Evolutionary conservation across 2,329 filamentous ascomycete genomes (phyloP).

Genomic region (Pseudocercospora fuligena): DNA sequence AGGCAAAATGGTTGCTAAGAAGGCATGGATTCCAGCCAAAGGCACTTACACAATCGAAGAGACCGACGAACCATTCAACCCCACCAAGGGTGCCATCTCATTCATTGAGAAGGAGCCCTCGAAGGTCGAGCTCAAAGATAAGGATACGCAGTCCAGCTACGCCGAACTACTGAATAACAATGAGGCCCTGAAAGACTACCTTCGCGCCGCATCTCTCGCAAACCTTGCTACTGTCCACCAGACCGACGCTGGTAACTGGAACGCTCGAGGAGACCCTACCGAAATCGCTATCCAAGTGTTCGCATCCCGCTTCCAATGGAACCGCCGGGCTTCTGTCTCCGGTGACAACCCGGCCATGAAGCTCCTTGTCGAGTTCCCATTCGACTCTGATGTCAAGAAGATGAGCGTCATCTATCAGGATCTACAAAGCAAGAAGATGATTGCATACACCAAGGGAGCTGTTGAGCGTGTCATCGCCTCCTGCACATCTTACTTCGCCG

Average conservation of each 20-base stretch:
- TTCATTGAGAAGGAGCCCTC: conserved; percentile 30
- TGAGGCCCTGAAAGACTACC: conserved; percentile 53
- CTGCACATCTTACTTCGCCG: conserved; percentile 55
- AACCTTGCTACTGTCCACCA: conserved; percentile 68
- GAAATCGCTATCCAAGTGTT: conserved; percentile 79
- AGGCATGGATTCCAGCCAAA: conserved; percentile 64
- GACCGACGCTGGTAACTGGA: conserved; percentile 62
- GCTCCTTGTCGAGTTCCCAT: conserved; percentile 71
- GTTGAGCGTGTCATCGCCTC: conserved; percentile 71
- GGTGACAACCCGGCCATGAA: conserved; percentile 52
- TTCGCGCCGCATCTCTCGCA: conserved; percentile 67
- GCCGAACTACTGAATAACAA: conserved; percentile 52
- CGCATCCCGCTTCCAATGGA: conserved; percentile 63
- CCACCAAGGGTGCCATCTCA: conserved; percentile 64
- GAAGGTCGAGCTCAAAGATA: conserved; percentile 27
- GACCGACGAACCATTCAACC: conserved; percentile 63
- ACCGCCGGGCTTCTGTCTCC: conserved; percentile 34
- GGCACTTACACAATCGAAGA: conserved; percentile 66
- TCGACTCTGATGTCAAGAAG: conserved; percentile 75
- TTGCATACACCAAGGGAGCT: conserved; percentile 68
- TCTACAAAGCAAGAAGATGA: conserved; percentile 55
- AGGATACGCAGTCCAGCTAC: conserved; percentile 27
- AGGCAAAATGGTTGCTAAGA: conserved; percentile 67
- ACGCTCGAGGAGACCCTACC: conserved; percentile 69
- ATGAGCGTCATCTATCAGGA: conserved; percentile 75